A percentile compares a stretch with the other conserved stretches of the same genome.
phyloP scores from a whole-genome alignment of 2,329 filamentous ascomycete species.

The Phaeophleospora eucalypticola region DNA sequence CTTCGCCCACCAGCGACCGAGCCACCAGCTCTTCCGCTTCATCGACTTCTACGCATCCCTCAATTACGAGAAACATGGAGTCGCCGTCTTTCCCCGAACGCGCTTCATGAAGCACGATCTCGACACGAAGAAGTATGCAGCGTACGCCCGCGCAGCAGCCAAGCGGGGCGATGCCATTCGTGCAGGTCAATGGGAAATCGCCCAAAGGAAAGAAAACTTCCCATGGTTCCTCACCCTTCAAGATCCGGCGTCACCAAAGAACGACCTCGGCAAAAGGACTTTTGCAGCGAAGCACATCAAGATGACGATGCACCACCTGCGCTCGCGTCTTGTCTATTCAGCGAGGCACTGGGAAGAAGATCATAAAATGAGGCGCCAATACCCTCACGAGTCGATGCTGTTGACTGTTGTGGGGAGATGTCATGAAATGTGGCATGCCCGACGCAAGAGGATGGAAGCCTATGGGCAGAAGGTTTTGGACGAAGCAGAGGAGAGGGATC shows the following conservation, averaged over 20 bases:
- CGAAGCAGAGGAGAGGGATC: background rate
- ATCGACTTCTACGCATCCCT: slow-evolving; percentile 49
- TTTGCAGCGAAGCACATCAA: slow-evolving; percentile 50
- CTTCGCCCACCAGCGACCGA: slow-evolving; percentile 26
- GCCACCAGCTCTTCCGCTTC: slow-evolving; percentile 45
- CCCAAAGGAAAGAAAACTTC: slow-evolving; percentile 32
- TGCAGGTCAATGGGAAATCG: slow-evolving; percentile 37
- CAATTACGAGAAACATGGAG: slow-evolving; percentile 43
- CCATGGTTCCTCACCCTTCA: slow-evolving; percentile 51
- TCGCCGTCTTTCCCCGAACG: slow-evolving; percentile 43
- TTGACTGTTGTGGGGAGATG: slow-evolving; percentile 25
- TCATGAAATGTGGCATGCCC: slow-evolving; percentile 24
- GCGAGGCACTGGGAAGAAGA: background rate
- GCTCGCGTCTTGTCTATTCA: too few relatives aligned
- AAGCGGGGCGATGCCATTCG: slow-evolving; percentile 19
- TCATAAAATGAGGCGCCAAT: background rate
- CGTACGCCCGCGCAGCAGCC: slow-evolving; percentile 12
- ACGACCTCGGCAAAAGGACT: slow-evolving; percentile 52
- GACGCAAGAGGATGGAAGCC: slow-evolving; percentile 22
- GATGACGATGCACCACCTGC: slow-evolving; percentile 31
- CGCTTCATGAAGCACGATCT: slow-evolving; percentile 38
- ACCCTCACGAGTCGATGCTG: slow-evolving; percentile 12
- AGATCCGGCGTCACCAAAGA: slow-evolving; percentile 55
- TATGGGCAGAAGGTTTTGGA: slow-evolving; percentile 25
- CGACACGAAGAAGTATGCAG: background rate